Conservation (phyloP, 805 yeast species). For the Yamadazyma takamatsuzukensis region DNA sequence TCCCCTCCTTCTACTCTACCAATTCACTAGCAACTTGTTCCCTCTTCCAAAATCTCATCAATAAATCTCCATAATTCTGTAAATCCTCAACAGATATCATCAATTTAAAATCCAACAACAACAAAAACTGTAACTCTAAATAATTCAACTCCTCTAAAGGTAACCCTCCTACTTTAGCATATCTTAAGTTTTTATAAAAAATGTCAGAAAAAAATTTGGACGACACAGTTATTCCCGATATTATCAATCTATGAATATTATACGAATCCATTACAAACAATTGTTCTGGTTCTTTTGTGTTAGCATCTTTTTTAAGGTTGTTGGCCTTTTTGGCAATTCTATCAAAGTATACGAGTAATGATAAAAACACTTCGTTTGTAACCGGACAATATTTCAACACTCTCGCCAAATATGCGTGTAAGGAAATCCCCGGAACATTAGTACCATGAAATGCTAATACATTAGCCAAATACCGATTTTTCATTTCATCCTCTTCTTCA, state of each 20-base stretch:
- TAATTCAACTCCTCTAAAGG: slow-evolving; percentile 91
- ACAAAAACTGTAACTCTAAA: slow-evolving; percentile 82
- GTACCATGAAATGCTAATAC: slow-evolving; percentile 93
- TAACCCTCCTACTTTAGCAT: slow-evolving; percentile 93
- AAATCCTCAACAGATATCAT: slow-evolving; percentile 88
- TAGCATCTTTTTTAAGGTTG: slow-evolving; percentile 28
- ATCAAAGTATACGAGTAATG: slow-evolving; percentile 89
- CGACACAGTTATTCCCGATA: slow-evolving; percentile 92
- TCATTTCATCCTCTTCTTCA: slow-evolving; percentile 40
- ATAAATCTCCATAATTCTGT: slow-evolving; percentile 83
- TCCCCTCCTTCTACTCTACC: too few relatives aligned
- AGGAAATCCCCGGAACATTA: slow-evolving; percentile 91
- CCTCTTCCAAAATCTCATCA: slow-evolving; percentile 79
- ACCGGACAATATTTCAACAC: slow-evolving; percentile 96
- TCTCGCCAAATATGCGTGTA: slow-evolving; percentile 84
- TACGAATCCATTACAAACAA: slow-evolving; percentile 93
- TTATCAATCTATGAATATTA: slow-evolving; percentile 89
- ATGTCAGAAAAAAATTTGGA: slow-evolving; percentile 93
- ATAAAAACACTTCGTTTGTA: slow-evolving; percentile 93
- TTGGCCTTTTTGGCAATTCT: slow-evolving; percentile 85
- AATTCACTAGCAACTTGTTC: slow-evolving; percentile 51
- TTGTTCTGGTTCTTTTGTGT: slow-evolving; percentile 39
- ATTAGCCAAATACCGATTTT: slow-evolving; percentile 55
- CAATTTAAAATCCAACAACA: slow-evolving; percentile 79
- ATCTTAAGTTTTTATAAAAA: slow-evolving; percentile 88